Base-by-base conservation (phyloP, 2,329 filamentous ascomycete species). In the Phaeosphaeriaceae sp. region DNA sequence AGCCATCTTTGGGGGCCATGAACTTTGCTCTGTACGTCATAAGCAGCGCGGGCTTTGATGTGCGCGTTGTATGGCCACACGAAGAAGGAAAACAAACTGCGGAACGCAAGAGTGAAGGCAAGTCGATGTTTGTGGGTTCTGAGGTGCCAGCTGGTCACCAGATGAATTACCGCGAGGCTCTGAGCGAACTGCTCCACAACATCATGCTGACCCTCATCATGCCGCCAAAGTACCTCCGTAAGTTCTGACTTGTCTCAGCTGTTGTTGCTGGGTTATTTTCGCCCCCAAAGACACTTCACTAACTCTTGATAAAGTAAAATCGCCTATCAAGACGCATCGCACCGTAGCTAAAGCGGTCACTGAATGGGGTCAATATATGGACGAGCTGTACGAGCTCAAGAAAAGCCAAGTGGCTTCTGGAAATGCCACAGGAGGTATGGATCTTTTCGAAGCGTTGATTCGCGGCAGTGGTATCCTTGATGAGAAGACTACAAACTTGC, bases 41-140 rank as follows among this genome's bases (percentile, higher is more conserved):
- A 65, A 86, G 88, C 61, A 87, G 87, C 60, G 89, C 91, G 54
- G 91, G 91, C 0, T 93, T 93, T 70, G 90, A 89, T 4, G 79
- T 83, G 52, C 77, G 80, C n/a, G 74, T 84, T 36, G 64, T 76
- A 17, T 85, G 83, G 83, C 80, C 90, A 0, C 88, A 89, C 25
- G 84, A 91, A 76, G 76, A 81, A 46, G 71, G 82, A 20, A 80
- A 81, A 0, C 64, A 57, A 53, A 63, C 48, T 67, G 76, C 44
- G 56, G 70, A 62, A 53, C 72, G 60, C 7, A 51, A 63, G n/a
- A 51, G 56, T 15, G 59, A 60, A 36, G 68, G 72, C 7, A 61
- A 68, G 17, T 67, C 76, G 21, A 67, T 80, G 42, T 66, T 72
- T 33, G 56, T 79, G 3, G 70, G 72, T 9, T 74, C 73, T 13